These are phyloP conservation scores for Neurospora intermedia DNA, from an alignment of 495 filamentous ascomycete species.

Conservation along the genomic window DNA sequence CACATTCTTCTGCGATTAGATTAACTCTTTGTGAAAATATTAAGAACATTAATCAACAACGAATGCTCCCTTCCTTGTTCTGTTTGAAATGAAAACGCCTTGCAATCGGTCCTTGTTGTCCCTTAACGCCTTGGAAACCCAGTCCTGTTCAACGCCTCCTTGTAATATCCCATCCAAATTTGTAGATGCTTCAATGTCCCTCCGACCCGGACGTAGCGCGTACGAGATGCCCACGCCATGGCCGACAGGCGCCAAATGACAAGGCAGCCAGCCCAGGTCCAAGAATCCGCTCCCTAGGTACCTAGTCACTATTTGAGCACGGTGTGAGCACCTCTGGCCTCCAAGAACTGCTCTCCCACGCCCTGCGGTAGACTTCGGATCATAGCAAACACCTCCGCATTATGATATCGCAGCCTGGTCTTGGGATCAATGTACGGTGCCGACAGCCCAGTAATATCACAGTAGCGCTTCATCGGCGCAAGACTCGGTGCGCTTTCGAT, in stretches of 20 bases:
- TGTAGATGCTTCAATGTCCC: neutral
- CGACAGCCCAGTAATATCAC: conserved; percentile 85
- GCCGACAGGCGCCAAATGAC: neutral
- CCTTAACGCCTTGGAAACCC: neutral
- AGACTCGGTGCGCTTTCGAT: conserved; percentile 85
- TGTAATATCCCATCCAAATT: neutral
- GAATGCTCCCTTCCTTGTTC: neutral
- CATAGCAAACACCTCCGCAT: conserved; percentile 78
- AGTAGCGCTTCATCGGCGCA: conserved; percentile 70
- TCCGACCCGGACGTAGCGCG: neutral
- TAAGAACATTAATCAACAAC: neutral
- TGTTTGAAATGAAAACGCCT: neutral
- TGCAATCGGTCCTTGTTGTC: neutral
- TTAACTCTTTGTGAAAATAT: neutral
- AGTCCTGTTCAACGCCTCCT: neutral
- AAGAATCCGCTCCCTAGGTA: neutral
- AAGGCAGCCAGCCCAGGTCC: neutral
- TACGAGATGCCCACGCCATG: neutral
- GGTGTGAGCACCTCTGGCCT: conserved; percentile 81
- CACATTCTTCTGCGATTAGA: conserved; percentile 27
- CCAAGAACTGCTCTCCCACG: conserved; percentile 75
- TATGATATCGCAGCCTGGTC: conserved; percentile 77
- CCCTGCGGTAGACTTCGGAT: conserved; percentile 68
- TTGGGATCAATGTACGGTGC: conserved; percentile 90
- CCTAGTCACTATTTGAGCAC: conserved; percentile 60